Evolutionary conservation across 176 grass and related monocot genomes (phyloP).

Genomic region (Ampelocalamus luodianensis): DNA sequence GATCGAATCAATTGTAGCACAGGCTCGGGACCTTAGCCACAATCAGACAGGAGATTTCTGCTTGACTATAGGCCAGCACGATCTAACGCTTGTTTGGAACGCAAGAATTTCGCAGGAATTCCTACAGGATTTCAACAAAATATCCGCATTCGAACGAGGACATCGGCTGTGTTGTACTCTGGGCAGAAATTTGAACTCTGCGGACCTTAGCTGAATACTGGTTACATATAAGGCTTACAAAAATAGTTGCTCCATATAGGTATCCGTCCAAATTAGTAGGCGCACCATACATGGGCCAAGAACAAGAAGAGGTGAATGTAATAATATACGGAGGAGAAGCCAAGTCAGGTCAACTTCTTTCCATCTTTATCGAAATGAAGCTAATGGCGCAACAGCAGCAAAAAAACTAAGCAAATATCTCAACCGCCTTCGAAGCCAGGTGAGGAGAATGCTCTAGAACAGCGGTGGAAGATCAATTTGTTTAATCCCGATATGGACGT

Average conservation of each 20-base stretch:
- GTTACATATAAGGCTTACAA: not conserved
- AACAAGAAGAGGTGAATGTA: not conserved
- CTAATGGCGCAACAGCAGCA: not conserved
- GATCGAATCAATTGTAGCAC: conserved; percentile 3
- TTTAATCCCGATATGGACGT: conserved; percentile 34
- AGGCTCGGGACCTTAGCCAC: not conserved
- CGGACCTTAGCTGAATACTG: not conserved
- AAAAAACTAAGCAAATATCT: conserved; percentile 25
- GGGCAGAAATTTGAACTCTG: not conserved
- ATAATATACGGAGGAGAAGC: not conserved
- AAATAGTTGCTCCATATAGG: not conserved
- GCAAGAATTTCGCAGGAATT: not conserved
- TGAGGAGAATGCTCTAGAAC: conserved; percentile 36
- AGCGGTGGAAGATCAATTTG: conserved; percentile 19
- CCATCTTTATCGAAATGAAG: not conserved
- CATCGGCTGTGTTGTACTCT: not conserved
- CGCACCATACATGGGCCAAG: not conserved
- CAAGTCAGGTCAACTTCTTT: conserved; percentile 15
- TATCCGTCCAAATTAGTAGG: not conserved
- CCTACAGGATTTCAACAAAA: not conserved
- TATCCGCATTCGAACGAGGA: not conserved
- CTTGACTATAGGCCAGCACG: too few species aligned
- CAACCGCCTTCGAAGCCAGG: conserved; percentile 23
- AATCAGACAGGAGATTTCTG: not conserved
- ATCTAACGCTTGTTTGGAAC: too few species aligned